Percentiles rank a stretch among this genome's conserved stretches.
Evolutionary conservation across 2,329 filamentous ascomycete genomes (phyloP).

Genomic region (Orbilia javanica): DNA sequence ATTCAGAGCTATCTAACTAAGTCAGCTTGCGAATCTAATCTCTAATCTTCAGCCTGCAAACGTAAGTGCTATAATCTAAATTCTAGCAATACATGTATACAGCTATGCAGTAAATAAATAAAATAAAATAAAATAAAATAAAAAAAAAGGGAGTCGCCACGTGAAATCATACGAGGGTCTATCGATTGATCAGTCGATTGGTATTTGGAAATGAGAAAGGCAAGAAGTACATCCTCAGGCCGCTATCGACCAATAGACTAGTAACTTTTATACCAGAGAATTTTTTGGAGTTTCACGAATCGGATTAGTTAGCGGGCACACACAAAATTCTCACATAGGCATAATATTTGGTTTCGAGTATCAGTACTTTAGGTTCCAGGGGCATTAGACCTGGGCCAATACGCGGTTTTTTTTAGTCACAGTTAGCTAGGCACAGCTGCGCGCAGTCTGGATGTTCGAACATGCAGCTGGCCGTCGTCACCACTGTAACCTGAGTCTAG

Average conservation of each 20-base stretch:
- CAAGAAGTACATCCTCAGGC: no score
- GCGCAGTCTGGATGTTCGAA: background rate
- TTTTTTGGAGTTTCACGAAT: background rate
- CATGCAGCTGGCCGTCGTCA: constrained; percentile 33
- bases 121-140: no score
- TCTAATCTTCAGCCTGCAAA: background rate
- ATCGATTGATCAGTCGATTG: no score
- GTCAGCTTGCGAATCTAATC: constrained; percentile 12
- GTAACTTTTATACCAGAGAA: no score
- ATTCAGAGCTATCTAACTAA: background rate
- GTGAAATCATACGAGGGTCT: no score
- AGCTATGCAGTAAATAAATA: no score
- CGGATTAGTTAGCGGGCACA: constrained; percentile 12
- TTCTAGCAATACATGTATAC: no score
- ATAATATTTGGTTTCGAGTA: background rate
- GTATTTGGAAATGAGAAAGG: no score
- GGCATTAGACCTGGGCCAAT: background rate
- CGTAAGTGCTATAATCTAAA: no score
- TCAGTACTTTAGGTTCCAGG: background rate
- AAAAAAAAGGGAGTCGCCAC: no score
- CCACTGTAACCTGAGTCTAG: constrained; percentile 2
- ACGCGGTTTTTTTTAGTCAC: background rate
- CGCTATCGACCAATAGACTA: background rate
- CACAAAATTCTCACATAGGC: background rate
- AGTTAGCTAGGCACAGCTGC: background rate